Evolutionary conservation across 495 filamentous ascomycete species (phyloP).

Genomic region (Neurospora tetrasperma): DNA sequence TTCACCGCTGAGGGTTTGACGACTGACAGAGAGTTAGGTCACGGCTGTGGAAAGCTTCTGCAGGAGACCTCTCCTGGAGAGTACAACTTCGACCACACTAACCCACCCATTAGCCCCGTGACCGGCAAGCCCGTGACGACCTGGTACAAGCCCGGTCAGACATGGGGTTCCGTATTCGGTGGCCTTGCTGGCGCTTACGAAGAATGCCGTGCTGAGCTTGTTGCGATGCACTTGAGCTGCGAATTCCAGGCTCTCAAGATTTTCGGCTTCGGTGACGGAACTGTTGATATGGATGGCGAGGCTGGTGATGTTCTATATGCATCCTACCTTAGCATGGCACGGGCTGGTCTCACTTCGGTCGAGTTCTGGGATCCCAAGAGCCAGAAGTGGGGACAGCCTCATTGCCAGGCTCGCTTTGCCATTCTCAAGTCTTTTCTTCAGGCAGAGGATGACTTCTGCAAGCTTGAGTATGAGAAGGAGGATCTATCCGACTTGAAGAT

Average conservation of each 20-base stretch:
- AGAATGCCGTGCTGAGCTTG: slow-evolving; percentile 62
- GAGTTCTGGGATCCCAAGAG: slow-evolving; percentile 85
- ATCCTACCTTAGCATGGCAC: slow-evolving; percentile 84
- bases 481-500: slow-evolving; percentile 77
- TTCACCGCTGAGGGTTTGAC: neutral
- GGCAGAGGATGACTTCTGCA: slow-evolving; percentile 73
- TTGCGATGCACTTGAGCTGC: slow-evolving; percentile 86
- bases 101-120: slow-evolving; percentile 73
- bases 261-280: slow-evolving; percentile 80
- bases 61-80: slow-evolving; percentile 73
- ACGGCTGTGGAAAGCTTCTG: slow-evolving; percentile 90
- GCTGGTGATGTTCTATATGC: slow-evolving; percentile 81
- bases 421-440: slow-evolving; percentile 82
- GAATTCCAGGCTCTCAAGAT: slow-evolving; percentile 83
- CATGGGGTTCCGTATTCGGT: slow-evolving; percentile 88
- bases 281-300: slow-evolving; percentile 54
- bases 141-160: slow-evolving; percentile 90
- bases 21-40: slow-evolving; percentile 22
- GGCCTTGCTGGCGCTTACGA: slow-evolving; percentile 79
- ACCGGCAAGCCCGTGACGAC: slow-evolving; percentile 66
- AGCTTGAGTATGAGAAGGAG: slow-evolving; percentile 58
- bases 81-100: slow-evolving; percentile 76
- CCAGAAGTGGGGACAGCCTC: slow-evolving; percentile 87
- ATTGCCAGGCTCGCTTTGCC: slow-evolving; percentile 88
- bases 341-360: slow-evolving; percentile 71